phyloP scores from a whole-genome alignment of 2,329 filamentous ascomycete species.

The Fusarium haematococcum region DNA sequence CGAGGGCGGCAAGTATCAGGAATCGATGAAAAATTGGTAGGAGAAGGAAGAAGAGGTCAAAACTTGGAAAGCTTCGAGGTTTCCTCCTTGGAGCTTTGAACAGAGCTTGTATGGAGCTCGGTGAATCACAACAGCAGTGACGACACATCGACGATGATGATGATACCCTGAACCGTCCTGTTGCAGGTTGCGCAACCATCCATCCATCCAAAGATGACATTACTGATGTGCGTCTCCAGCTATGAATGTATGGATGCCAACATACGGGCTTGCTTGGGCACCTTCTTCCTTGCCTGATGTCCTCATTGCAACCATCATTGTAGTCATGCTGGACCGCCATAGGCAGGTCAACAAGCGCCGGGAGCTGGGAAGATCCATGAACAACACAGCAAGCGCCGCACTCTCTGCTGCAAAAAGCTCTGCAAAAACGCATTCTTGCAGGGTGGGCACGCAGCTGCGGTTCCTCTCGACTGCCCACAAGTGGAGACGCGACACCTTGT shows the following conservation, averaged over 20 bases:
- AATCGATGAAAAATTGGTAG: slow-evolving; percentile 10
- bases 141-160: slow-evolving; percentile 24
- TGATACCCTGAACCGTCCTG: slow-evolving; percentile 14
- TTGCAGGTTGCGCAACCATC: slow-evolving; percentile 6
- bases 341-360: neutral
- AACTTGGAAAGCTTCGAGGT: neutral
- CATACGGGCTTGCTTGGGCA: neutral
- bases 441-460: slow-evolving; percentile 32
- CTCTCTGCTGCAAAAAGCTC: neutral
- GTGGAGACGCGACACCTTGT: slow-evolving; percentile 26
- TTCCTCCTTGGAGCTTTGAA: neutral
- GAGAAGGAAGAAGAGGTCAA: neutral
- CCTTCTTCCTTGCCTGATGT: neutral
- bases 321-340: neutral
- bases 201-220: neutral
- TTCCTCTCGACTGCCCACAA: slow-evolving; percentile 21
- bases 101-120: neutral
- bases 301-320: slow-evolving; percentile 8
- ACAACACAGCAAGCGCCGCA: neutral
- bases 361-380: slow-evolving; percentile 18
- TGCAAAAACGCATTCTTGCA: slow-evolving; percentile 10
- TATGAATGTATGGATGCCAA: neutral
- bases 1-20: slow-evolving; percentile 12
- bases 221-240: neutral
- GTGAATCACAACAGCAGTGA: slow-evolving; percentile 25